Conservation (phyloP, 495 filamentous ascomycete species). For the Acidiella bohemica region DNA sequence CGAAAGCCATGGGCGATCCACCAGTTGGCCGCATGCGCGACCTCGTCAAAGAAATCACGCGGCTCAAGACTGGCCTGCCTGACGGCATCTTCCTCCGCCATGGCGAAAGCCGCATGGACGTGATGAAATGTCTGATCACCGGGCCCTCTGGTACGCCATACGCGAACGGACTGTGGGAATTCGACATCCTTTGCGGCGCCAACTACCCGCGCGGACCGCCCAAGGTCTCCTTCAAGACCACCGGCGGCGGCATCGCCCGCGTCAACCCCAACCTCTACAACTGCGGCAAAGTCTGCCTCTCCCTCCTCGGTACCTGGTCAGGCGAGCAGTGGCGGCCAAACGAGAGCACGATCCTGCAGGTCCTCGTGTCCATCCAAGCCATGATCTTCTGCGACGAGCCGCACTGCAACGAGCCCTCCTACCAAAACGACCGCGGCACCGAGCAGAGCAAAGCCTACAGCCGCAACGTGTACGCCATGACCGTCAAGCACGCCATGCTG, state of each 20-base stretch:
- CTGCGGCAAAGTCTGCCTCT: constrained; percentile 46
- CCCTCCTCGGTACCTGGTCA: constrained; percentile 44
- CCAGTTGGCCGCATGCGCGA: constrained; percentile 34
- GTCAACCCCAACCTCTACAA: constrained; percentile 52
- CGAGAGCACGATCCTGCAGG: constrained; percentile 42
- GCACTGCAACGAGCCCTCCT: constrained; percentile 45
- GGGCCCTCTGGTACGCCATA: constrained; percentile 47
- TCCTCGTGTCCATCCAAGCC: constrained; percentile 47
- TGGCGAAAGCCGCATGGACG: constrained; percentile 38
- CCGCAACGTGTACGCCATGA: not conserved
- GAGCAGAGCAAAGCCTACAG: constrained; percentile 6
- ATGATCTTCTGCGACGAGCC: constrained; percentile 48
- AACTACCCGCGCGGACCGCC: constrained; percentile 41
- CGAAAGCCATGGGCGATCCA: constrained; percentile 7
- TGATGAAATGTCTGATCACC: constrained; percentile 45
- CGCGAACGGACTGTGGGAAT: constrained; percentile 48
- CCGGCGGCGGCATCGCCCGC: constrained; percentile 30
- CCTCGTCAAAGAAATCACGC: constrained; percentile 39
- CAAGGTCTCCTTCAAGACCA: constrained; percentile 37
- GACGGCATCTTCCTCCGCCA: constrained; percentile 47
- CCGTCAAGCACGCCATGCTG: constrained; percentile 12
- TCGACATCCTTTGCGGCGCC: constrained; percentile 38
- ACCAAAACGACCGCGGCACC: constrained; percentile 20
- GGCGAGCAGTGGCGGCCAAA: constrained; percentile 41
- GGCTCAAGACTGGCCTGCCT: constrained; percentile 39